Conservation (phyloP, 352 stramenopile genomes). For the Globisporangium spinosum region DNA sequence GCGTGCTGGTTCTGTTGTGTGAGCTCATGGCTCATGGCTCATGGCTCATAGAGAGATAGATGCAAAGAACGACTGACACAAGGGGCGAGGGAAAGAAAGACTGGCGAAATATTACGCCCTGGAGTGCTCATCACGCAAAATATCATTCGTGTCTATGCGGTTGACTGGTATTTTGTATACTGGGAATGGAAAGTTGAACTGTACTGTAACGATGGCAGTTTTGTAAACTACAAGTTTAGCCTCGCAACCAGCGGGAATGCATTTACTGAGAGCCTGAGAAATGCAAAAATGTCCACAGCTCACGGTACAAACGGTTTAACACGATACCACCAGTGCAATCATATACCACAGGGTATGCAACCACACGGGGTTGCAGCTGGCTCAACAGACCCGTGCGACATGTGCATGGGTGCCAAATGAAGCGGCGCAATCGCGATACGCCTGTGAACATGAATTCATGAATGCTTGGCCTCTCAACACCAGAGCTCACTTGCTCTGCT, state of each 20-base stretch:
- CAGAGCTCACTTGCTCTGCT: no score
- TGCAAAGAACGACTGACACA: not conserved
- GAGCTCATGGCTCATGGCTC: not conserved
- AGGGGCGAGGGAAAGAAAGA: not conserved
- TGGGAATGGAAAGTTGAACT: not conserved
- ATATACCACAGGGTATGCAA: not conserved
- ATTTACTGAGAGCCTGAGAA: not conserved
- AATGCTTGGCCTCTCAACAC: not conserved
- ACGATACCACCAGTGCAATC: not conserved
- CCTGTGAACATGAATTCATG: not conserved
- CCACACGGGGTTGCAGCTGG: not conserved
- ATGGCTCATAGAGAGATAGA: not conserved
- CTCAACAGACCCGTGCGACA: not conserved
- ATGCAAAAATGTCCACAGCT: not conserved
- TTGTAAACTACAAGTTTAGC: not conserved
- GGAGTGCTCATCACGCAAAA: not conserved
- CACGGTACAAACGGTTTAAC: no score
- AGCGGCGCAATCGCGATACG: constrained; percentile 3
- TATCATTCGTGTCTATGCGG: constrained; percentile 7
- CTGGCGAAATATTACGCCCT: not conserved
- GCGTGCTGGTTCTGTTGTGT: constrained; percentile 2
- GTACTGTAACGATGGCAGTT: constrained; percentile 1
- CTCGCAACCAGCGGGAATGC: not conserved
- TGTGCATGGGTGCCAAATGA: not conserved
- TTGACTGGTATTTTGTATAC: not conserved